Evolutionary conservation across 257 asterid species (phyloP).

Genomic region (Asclepias syriaca): DNA sequence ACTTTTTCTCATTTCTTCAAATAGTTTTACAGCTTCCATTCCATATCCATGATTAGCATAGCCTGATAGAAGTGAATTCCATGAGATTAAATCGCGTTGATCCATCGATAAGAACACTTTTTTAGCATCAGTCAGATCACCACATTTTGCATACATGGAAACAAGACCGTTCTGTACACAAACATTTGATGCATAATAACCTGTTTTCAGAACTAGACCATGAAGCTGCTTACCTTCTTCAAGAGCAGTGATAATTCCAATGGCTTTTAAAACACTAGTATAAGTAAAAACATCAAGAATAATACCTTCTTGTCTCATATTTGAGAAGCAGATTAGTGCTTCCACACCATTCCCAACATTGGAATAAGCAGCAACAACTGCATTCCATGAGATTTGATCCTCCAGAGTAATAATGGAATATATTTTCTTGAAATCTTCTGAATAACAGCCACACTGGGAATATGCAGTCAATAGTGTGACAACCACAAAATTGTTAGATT

Average conservation of each 20-base stretch:
- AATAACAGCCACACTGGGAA: slow-evolving; percentile 41
- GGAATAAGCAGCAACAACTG: slow-evolving; percentile 54
- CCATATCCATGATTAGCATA: slow-evolving; percentile 55
- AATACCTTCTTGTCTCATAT: slow-evolving; percentile 39
- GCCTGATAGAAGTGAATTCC: slow-evolving; percentile 57
- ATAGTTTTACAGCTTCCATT: slow-evolving; percentile 38
- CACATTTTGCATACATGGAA: slow-evolving; percentile 70
- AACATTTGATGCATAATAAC: slow-evolving; percentile 26
- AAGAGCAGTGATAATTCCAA: slow-evolving; percentile 45
- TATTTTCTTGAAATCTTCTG: slow-evolving; percentile 31
- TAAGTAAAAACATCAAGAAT: slow-evolving; percentile 39
- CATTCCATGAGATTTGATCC: slow-evolving; percentile 68
- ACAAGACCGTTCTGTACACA: slow-evolving; percentile 46
- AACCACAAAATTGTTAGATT: slow-evolving; percentile 31
- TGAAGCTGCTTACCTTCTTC: slow-evolving; percentile 51
- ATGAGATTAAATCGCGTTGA: slow-evolving; percentile 46
- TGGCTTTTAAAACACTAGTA: slow-evolving; percentile 49
- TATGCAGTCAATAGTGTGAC: slow-evolving; percentile 41
- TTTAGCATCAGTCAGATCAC: slow-evolving; percentile 38
- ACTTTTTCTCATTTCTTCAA: slow-evolving; percentile 47
- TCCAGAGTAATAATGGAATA: slow-evolving; percentile 29
- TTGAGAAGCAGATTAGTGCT: slow-evolving; percentile 38
- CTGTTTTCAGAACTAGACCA: slow-evolving; percentile 37
- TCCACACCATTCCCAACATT: slow-evolving; percentile 43
- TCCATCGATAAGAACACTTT: slow-evolving; percentile 45